Evolutionary conservation across 352 stramenopile species (phyloP).

Genomic region (Globisporangium nagaii): DNA sequence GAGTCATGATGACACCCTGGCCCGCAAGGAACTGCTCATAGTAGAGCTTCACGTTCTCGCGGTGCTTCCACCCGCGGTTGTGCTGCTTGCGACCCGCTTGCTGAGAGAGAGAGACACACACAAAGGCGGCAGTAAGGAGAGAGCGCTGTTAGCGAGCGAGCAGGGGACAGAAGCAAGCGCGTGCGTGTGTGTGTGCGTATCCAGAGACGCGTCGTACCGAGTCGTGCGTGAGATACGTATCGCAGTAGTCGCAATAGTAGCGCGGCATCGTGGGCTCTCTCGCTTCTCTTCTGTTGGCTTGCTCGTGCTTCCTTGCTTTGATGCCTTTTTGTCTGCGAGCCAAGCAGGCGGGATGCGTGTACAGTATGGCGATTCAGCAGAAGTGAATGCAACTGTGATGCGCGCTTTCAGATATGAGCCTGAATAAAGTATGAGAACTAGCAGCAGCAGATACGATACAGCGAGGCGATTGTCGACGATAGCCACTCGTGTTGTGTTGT

Average conservation of each 20-base stretch:
- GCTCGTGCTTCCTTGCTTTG: not conserved
- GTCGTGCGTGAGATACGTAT: conserved; percentile 94
- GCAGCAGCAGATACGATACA: too few relatives aligned
- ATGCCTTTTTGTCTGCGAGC: not conserved
- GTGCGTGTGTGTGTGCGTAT: not conserved
- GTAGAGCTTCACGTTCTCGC: conserved; percentile 93
- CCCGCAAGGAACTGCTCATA: conserved; percentile 87
- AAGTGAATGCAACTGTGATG: too few relatives aligned
- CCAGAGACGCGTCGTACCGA: conserved; percentile 42
- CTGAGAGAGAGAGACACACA: conserved; percentile 25
- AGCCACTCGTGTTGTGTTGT: too few relatives aligned
- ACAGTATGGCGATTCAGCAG: too few relatives aligned
- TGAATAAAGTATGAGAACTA: too few relatives aligned
- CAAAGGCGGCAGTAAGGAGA: not conserved
- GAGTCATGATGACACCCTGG: conserved; percentile 71
- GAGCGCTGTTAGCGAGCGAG: too few relatives aligned
- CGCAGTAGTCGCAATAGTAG: conserved; percentile 95
- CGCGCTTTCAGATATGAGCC: too few relatives aligned
- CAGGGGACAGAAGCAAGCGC: not conserved
- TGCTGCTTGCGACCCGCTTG: conserved; percentile 92
- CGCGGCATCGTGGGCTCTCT: conserved; percentile 61
- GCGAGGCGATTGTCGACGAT: too few relatives aligned
- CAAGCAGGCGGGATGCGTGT: too few relatives aligned
- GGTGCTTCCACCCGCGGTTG: conserved; percentile 93
- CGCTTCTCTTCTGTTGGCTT: not conserved